These are phyloP conservation scores for Phytophthora hibernalis DNA, from an alignment of 352 stramenopile species.

Conservation along the genomic window DNA sequence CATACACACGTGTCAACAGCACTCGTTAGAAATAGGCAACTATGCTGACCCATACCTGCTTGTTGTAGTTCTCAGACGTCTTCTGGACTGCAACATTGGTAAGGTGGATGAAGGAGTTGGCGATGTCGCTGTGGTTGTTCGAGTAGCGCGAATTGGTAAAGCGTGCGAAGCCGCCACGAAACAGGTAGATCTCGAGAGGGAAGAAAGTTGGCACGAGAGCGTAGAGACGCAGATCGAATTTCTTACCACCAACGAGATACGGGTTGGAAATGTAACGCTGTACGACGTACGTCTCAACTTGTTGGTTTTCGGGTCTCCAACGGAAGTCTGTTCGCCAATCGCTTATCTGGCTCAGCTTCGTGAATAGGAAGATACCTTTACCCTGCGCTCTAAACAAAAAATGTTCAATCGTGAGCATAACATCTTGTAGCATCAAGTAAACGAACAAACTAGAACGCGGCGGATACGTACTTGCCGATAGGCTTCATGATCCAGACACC, in stretches of 20 bases:
- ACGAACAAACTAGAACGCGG: neutral
- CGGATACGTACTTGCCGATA: conserved; percentile 86
- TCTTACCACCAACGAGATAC: conserved; percentile 94
- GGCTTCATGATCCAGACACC: conserved; percentile 98
- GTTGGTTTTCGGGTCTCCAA: conserved; percentile 76
- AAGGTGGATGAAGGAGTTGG: conserved; percentile 94
- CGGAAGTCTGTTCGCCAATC: conserved; percentile 93
- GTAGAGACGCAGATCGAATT: conserved; percentile 95
- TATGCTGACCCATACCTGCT: conserved; percentile 64
- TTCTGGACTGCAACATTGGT: conserved; percentile 97
- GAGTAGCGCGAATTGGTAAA: conserved; percentile 94
- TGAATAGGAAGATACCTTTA: conserved; percentile 96
- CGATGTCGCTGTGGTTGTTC: conserved; percentile 89
- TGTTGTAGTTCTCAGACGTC: conserved; percentile 94
- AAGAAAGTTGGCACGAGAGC: conserved; percentile 93
- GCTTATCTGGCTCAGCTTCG: conserved; percentile 92
- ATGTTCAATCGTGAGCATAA: neutral
- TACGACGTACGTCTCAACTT: conserved; percentile 94
- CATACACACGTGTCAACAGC: neutral
- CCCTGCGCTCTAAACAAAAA: conserved; percentile 66
- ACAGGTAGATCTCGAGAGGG: conserved; percentile 93
- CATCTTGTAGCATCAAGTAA: neutral
- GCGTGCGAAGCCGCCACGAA: conserved; percentile 90
- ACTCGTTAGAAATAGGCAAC: neutral
- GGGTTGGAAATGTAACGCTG: conserved; percentile 95